Percentiles rank a stretch among this genome's conserved stretches.
These are phyloP conservation scores for Pseudogymnoascus sp. DNA, from an alignment of 2,329 filamentous ascomycete species.

Conservation along the genomic window DNA sequence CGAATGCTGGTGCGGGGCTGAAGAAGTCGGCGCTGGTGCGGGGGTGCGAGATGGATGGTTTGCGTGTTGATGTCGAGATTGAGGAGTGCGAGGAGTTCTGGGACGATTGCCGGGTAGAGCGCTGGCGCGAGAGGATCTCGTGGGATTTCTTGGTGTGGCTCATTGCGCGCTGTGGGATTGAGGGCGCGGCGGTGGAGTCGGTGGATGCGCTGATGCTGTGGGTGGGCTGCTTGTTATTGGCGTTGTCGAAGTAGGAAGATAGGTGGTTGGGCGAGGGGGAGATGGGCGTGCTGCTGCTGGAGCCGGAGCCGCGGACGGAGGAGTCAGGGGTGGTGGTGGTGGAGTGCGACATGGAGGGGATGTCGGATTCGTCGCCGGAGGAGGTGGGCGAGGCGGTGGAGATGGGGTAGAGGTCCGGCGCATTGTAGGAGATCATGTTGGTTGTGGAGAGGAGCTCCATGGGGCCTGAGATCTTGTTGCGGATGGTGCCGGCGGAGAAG, in stretches of 20 bases:
- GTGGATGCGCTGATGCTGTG: slow-evolving; percentile 37
- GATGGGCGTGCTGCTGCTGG: slow-evolving; percentile 28
- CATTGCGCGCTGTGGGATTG: slow-evolving; percentile 69
- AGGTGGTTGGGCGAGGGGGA: slow-evolving; percentile 59
- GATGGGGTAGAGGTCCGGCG: slow-evolving; percentile 62
- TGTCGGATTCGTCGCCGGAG: slow-evolving; percentile 68
- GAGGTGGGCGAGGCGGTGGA: slow-evolving; percentile 43
- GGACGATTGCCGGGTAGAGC: slow-evolving; percentile 54
- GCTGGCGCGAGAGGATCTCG: slow-evolving; percentile 64
- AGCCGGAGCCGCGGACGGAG: slow-evolving; percentile 31
- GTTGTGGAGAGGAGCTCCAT: slow-evolving; percentile 86
- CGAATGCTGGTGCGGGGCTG: slow-evolving; percentile 25
- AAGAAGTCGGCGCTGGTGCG: slow-evolving; percentile 18
- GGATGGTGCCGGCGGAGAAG: slow-evolving; percentile 21
- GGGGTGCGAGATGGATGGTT: slow-evolving; percentile 25
- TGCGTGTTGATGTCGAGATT: slow-evolving; percentile 26
- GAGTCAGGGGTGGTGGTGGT: slow-evolving; percentile 39
- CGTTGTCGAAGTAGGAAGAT: slow-evolving; percentile 54
- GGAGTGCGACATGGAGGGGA: slow-evolving; percentile 37
- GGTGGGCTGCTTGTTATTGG: slow-evolving; percentile 23
- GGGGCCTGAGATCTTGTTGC: slow-evolving; percentile 74
- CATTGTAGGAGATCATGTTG: slow-evolving; percentile 93
- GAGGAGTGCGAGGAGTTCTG: slow-evolving; percentile 53
- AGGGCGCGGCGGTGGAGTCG: slow-evolving; percentile 51
- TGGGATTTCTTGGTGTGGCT: slow-evolving; percentile 87